These are phyloP conservation scores for Talaromyces borbonicus DNA, from an alignment of 495 filamentous ascomycete genomes.

Conservation along the genomic window DNA sequence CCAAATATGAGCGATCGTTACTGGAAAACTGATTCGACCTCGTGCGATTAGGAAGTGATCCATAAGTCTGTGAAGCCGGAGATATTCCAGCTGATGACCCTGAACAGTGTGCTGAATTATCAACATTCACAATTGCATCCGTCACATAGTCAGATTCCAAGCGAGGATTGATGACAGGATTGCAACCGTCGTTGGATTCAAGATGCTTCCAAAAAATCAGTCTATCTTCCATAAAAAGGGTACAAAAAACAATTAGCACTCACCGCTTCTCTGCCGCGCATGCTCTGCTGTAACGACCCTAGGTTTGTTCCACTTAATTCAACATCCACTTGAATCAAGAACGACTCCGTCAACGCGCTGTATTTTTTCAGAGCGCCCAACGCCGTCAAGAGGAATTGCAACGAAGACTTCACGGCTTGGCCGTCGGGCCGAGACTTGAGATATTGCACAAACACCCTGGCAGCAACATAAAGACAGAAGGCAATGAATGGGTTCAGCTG, in stretches of 20 bases:
- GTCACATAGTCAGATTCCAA: not conserved
- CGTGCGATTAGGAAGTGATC: slow-evolving; percentile 22
- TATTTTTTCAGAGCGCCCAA: slow-evolving; percentile 81
- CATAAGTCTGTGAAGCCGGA: slow-evolving; percentile 4
- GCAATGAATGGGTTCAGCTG: slow-evolving; percentile 96
- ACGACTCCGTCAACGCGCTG: slow-evolving; percentile 90
- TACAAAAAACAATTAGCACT: not conserved
- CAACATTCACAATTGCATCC: slow-evolving; percentile 1
- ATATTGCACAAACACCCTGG: slow-evolving; percentile 92
- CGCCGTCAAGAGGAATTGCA: slow-evolving; percentile 81
- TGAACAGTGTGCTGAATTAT: not conserved
- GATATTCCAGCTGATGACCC: not conserved
- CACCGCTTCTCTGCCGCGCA: slow-evolving; percentile 8
- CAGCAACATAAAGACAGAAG: slow-evolving; percentile 91
- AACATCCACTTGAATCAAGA: slow-evolving; percentile 86
- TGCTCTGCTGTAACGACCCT: slow-evolving; percentile 2
- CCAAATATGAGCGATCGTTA: not conserved
- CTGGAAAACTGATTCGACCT: slow-evolving; percentile 2
- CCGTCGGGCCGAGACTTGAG: slow-evolving; percentile 83
- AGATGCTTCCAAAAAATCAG: not conserved
- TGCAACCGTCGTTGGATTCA: not conserved
- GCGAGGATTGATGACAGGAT: not conserved
- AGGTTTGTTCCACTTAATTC: slow-evolving; percentile 65
- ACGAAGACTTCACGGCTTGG: slow-evolving; percentile 65
- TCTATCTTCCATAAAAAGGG: not conserved